Percentiles rank a stretch among this genome's conserved stretches.
Conservation (phyloP, 2,329 filamentous ascomycete species). For the Leptographium galeiforme region DNA sequence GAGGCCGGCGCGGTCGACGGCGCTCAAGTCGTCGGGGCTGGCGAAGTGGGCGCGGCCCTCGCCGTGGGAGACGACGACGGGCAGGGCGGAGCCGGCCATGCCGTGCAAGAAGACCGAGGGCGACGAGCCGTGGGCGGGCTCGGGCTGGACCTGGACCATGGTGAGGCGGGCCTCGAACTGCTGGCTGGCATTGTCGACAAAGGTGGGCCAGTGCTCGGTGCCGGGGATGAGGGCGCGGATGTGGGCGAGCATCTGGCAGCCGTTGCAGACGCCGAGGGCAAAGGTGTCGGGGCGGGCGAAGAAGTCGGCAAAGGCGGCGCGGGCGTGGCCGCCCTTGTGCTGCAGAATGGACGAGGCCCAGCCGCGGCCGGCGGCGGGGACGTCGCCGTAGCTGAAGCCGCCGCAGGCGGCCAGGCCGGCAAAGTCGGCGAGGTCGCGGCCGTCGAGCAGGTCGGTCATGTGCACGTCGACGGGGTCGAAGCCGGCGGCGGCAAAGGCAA, state of each 20-base stretch:
- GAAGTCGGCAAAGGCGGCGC: constrained; percentile 69
- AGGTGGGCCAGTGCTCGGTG: constrained; percentile 70
- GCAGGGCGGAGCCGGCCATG: constrained; percentile 70
- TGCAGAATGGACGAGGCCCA: constrained; percentile 92
- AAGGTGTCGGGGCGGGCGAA: constrained; percentile 86
- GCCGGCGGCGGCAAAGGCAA: constrained; percentile 80
- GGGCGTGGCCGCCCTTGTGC: constrained; percentile 49
- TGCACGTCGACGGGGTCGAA: constrained; percentile 89
- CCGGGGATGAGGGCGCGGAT: constrained; percentile 77
- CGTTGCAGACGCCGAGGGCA: constrained; percentile 88
- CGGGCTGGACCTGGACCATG: constrained; percentile 66
- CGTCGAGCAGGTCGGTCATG: constrained; percentile 80
- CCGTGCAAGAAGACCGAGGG: constrained; percentile 80
- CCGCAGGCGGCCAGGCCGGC: constrained; percentile 87
- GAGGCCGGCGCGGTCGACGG: constrained; percentile 51
- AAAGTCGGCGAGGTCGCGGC: constrained; percentile 65
- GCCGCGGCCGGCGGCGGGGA: constrained; percentile 86
- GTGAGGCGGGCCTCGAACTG: constrained; percentile 82
- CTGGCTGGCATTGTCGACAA: constrained; percentile 70
- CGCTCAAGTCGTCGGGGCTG: constrained; percentile 34
- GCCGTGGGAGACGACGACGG: constrained; percentile 80
- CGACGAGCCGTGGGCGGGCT: constrained; percentile 20
- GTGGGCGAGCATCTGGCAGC: constrained; percentile 85
- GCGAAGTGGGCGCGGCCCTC: constrained; percentile 71
- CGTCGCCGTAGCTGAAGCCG: constrained; percentile 73